These are phyloP conservation scores for Leccinum uliginosum DNA, from an alignment of 768 basidiomycete species.

Conservation along the genomic window DNA sequence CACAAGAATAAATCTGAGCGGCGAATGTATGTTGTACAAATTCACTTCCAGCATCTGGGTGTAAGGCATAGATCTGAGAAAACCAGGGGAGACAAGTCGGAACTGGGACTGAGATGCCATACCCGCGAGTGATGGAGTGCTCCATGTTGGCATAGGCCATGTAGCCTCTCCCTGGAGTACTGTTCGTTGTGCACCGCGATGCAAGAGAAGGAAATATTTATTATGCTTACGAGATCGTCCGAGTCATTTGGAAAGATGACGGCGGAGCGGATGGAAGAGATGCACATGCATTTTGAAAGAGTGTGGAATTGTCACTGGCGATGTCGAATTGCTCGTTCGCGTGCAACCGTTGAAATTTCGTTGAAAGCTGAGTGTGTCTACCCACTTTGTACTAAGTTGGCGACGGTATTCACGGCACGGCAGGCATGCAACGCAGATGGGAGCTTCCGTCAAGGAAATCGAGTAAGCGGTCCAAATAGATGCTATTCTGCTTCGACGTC, in stretches of 20 bases:
- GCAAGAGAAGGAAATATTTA: background rate
- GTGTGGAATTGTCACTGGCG: no score
- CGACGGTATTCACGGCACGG: background rate
- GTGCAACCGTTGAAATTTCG: conserved; percentile 91
- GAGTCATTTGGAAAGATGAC: no score
- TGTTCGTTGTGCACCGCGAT: background rate
- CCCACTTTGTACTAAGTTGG: background rate
- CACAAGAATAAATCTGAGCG: background rate
- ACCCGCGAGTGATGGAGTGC: conserved; percentile 33
- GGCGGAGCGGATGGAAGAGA: no score
- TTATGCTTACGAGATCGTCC: conserved; percentile 41
- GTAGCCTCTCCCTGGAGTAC: conserved; percentile 35
- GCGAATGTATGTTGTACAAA: background rate
- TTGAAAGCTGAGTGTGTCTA: conserved; percentile 68
- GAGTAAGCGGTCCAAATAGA: conserved; percentile 87
- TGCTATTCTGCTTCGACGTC: conserved; percentile 28
- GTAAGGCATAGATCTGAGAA: background rate
- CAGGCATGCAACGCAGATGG: conserved; percentile 84
- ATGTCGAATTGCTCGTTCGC: conserved; percentile 74
- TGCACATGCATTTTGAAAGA: no score
- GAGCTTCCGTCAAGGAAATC: conserved; percentile 84
- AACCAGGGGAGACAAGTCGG: background rate
- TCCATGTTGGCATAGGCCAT: conserved; percentile 39
- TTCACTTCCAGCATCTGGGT: conserved; percentile 35
- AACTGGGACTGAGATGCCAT: conserved; percentile 37